A percentile compares a stretch with the other conserved stretches of the same genome.
phyloP scores from a whole-genome alignment of 176 grass and related monocot genomes.

The Aechmea fasciata region DNA sequence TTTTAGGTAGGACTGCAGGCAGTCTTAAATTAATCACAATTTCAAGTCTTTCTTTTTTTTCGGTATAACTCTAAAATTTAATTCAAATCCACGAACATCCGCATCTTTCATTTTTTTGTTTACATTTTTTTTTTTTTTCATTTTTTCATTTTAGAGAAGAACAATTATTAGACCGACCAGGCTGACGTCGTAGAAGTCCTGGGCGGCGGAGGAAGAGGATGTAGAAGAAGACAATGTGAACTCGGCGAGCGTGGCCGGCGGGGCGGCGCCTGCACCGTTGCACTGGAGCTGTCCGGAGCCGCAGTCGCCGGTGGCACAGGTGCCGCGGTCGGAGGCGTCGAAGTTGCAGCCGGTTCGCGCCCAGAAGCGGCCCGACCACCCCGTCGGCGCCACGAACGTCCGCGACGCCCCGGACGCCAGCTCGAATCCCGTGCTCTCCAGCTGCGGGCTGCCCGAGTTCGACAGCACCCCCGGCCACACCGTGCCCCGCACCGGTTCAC shows the following conservation, averaged over 20 bases:
- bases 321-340: constrained; percentile 8
- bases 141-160: no score
- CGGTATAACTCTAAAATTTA: no score
- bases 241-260: constrained; percentile 24
- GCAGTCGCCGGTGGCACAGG: constrained; percentile 23
- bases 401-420: constrained; percentile 47
- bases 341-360: constrained; percentile 1
- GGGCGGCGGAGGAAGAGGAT: constrained; percentile 22
- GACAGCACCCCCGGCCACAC: constrained; percentile 87
- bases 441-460: constrained; percentile 58
- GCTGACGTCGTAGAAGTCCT: constrained; percentile 98
- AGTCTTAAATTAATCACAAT: no score
- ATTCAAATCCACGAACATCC: no score
- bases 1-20: constrained; percentile 20
- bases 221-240: constrained; percentile 83
- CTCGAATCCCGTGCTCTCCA: constrained; percentile 67
- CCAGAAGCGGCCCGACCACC: constrained; percentile 75
- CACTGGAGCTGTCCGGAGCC: constrained; percentile 13
- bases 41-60: no score
- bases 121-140: no score
- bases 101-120: no score
- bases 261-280: constrained; percentile 1
- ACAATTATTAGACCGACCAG: constrained; percentile 35
- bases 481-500: constrained; percentile 72
- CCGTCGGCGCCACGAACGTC: constrained; percentile 40